Conservation (phyloP, 768 basidiomycete genomes). For the Mycena floridula region DNA sequence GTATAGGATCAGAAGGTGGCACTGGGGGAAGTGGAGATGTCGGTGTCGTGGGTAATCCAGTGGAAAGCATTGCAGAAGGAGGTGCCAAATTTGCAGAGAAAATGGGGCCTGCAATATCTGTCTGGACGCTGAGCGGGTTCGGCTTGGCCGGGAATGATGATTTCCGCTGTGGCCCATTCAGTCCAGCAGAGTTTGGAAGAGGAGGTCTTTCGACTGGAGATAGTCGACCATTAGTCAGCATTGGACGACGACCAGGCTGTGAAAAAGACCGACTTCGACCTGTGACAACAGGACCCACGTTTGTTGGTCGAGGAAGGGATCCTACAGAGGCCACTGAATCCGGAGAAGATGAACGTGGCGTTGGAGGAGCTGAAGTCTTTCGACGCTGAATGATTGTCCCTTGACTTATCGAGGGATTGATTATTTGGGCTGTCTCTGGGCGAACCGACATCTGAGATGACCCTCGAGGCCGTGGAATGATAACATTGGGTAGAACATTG, state of each 20-base stretch:
- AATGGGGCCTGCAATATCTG: conserved; percentile 34
- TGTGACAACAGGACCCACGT: conserved; percentile 27
- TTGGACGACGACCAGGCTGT: conserved; percentile 70
- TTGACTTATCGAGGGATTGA: conserved; percentile 53
- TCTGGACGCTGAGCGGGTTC: conserved; percentile 43
- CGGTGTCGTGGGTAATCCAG: conserved; percentile 66
- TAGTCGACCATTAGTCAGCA: conserved; percentile 43
- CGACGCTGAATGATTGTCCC: conserved; percentile 69
- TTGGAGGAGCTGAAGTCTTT: conserved; percentile 60
- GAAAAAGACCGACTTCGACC: conserved; percentile 65
- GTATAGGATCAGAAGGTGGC: conserved; percentile 64
- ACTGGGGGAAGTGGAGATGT: conserved; percentile 71
- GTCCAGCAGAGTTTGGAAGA: conserved; percentile 32
- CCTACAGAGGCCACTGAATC: conserved; percentile 39
- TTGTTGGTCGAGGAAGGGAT: conserved; percentile 29
- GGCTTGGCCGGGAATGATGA: conserved; percentile 52
- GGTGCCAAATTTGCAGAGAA: conserved; percentile 29
- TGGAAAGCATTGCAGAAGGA: conserved; percentile 40
- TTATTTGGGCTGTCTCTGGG: conserved; percentile 36
- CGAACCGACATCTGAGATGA: conserved; percentile 42
- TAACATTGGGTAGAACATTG: conserved; percentile 30
- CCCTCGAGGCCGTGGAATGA: conserved; percentile 49
- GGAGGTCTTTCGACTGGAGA: conserved; percentile 54
- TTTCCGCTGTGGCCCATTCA: conserved; percentile 48
- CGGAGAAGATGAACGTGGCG: conserved; percentile 46